Conservation (phyloP, 2,329 filamentous ascomycete species). For the Pestalotiopsis sp. region DNA sequence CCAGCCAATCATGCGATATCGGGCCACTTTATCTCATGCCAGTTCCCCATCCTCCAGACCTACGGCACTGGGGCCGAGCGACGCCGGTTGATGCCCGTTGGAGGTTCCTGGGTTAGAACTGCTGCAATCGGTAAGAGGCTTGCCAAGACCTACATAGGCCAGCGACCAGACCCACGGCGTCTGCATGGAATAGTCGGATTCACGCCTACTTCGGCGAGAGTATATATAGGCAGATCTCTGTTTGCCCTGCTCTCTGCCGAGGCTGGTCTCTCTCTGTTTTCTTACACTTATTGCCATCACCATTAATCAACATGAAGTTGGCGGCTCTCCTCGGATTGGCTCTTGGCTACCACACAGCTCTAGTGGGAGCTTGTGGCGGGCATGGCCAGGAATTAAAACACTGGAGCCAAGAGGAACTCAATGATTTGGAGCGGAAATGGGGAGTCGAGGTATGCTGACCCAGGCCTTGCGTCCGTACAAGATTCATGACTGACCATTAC, state of each 20-base stretch:
- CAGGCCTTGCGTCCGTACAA: neutral
- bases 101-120: conserved; percentile 1
- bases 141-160: neutral
- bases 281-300: neutral
- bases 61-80: conserved; percentile 2
- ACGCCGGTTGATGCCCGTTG: neutral
- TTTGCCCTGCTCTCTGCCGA: neutral
- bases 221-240: neutral
- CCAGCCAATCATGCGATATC: conserved; percentile 3
- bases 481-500: neutral
- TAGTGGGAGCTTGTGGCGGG: conserved; percentile 32
- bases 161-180: neutral
- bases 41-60: neutral
- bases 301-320: conserved; percentile 24
- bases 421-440: conserved; percentile 60
- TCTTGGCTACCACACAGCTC: conserved; percentile 25
- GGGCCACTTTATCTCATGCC: neutral
- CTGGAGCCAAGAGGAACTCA: conserved; percentile 52
- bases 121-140: conserved; percentile 4
- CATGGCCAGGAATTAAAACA: conserved; percentile 40
- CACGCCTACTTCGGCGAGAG: neutral
- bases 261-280: neutral
- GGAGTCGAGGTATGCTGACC: conserved; percentile 51
- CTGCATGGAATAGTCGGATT: neutral
- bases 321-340: conserved; percentile 24